Evolutionary conservation across 1,284 basidiomycete genomes (phyloP).

Genomic region (Leccinum angustisporum): DNA sequence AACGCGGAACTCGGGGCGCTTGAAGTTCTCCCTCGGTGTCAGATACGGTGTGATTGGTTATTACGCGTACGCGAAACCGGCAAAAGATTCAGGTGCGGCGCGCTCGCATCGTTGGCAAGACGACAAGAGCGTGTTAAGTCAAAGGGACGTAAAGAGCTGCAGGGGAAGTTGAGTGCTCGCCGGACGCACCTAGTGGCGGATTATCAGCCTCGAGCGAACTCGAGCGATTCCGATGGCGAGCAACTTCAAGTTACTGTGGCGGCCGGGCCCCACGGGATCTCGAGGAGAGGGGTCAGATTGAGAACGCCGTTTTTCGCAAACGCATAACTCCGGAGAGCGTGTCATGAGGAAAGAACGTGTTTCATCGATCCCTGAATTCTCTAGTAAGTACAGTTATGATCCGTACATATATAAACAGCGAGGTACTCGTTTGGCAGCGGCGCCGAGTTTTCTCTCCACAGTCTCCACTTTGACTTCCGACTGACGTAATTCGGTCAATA

Average conservation of each 20-base stretch:
- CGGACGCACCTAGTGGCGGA: neutral
- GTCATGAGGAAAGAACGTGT: slow-evolving; percentile 13
- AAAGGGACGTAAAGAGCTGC: slow-evolving; percentile 17
- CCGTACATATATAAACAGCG: neutral
- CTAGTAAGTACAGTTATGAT: neutral
- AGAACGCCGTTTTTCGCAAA: neutral
- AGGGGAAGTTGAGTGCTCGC: slow-evolving; percentile 12
- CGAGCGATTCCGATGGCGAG: neutral
- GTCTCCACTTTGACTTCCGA: neutral
- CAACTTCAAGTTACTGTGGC: neutral
- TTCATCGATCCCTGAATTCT: slow-evolving; percentile 2
- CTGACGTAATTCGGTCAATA: slow-evolving; percentile 18
- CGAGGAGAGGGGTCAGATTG: neutral
- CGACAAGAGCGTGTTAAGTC: neutral
- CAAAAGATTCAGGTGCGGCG: neutral
- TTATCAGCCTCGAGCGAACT: neutral
- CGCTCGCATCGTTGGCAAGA: neutral
- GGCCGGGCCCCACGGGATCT: neutral
- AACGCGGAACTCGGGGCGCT: neutral
- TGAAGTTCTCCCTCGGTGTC: neutral
- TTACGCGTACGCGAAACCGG: slow-evolving; percentile 7
- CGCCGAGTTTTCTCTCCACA: neutral
- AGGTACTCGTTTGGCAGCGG: neutral
- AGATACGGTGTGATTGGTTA: neutral
- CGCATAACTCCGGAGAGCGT: slow-evolving; percentile 11